phyloP scores from a whole-genome alignment of 768 basidiomycete species.

The Kwoniella shandongensis region DNA sequence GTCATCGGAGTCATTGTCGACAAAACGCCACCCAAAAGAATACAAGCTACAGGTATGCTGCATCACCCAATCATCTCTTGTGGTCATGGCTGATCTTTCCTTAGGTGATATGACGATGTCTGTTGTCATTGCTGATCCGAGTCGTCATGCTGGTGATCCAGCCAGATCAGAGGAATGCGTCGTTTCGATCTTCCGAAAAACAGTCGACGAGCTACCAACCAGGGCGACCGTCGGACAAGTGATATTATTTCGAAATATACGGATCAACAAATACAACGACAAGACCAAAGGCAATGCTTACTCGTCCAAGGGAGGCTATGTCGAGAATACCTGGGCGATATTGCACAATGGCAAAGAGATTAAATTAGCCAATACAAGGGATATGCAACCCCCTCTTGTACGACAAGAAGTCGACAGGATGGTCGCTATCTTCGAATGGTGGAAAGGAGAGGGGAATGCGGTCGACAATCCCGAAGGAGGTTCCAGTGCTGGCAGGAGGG shows the following conservation, averaged over 20 bases:
- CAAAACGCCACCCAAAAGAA: neutral
- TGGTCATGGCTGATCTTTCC: neutral
- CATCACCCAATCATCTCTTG: neutral
- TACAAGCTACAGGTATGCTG: neutral
- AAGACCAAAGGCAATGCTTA: conserved; percentile 36
- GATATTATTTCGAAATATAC: conserved; percentile 28
- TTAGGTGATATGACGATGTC: conserved; percentile 25
- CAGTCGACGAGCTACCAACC: conserved; percentile 17
- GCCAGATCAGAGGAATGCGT: conserved; percentile 25
- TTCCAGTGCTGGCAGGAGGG: neutral
- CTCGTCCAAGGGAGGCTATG: conserved; percentile 1
- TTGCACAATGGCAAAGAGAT: conserved; percentile 14
- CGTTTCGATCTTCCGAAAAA: conserved; percentile 29
- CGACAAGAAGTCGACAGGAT: conserved; percentile 25
- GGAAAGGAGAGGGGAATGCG: neutral
- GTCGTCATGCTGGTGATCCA: conserved; percentile 9
- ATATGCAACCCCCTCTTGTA: conserved; percentile 9
- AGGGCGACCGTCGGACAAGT: conserved; percentile 17
- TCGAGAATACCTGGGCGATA: conserved; percentile 24
- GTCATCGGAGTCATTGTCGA: conserved; percentile 10
- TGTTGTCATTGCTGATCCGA: conserved; percentile 34
- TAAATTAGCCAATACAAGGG: conserved; percentile 6
- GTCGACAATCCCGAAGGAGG: neutral
- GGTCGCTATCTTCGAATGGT: conserved; percentile 24
- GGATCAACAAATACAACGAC: conserved; percentile 23